phyloP scores from a whole-genome alignment of 1,139 yeast genomes.

The Keqinozyma sinolaborantium region DNA sequence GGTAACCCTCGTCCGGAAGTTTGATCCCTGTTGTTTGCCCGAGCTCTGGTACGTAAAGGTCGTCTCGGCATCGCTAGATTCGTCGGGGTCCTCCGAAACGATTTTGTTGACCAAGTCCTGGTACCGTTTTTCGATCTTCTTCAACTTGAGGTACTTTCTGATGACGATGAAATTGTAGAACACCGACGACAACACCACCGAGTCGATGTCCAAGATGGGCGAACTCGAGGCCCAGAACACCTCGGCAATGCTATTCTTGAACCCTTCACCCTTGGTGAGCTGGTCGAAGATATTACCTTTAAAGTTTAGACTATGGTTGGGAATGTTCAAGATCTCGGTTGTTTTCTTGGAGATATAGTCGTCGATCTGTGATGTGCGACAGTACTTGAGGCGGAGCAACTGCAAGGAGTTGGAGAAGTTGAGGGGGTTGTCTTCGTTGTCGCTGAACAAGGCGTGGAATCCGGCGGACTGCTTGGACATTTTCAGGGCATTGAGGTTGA shows the following conservation, averaged over 20 bases:
- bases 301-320: constrained; percentile 49
- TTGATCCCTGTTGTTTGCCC: constrained; percentile 1
- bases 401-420: constrained; percentile 47
- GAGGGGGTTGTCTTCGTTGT: constrained; percentile 48
- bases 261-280: constrained; percentile 31
- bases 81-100: constrained; percentile 3
- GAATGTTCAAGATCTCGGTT: constrained; percentile 46
- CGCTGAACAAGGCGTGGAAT: constrained; percentile 51
- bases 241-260: constrained; percentile 35
- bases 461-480: constrained; percentile 48
- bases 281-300: constrained; percentile 50
- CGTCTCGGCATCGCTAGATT: constrained; percentile 3
- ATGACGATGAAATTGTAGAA: constrained; percentile 33
- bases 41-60: constrained; percentile 4
- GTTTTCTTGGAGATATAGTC: constrained; percentile 13
- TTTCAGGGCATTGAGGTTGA: constrained; percentile 29
- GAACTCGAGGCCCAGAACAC: constrained; percentile 44
- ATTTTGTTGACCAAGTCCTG: constrained; percentile 7
- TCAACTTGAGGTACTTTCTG: constrained; percentile 28
- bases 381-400: constrained; percentile 31
- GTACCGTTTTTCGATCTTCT: constrained; percentile 14
- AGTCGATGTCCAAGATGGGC: constrained; percentile 47
- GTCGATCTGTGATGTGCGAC: constrained; percentile 10
- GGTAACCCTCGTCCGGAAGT: constrained; percentile 12
- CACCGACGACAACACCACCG: constrained; percentile 39